These are phyloP conservation scores for Coemansia sp. DNA, from an alignment of 192 early-diverging fungal species.

Conservation along the genomic window DNA sequence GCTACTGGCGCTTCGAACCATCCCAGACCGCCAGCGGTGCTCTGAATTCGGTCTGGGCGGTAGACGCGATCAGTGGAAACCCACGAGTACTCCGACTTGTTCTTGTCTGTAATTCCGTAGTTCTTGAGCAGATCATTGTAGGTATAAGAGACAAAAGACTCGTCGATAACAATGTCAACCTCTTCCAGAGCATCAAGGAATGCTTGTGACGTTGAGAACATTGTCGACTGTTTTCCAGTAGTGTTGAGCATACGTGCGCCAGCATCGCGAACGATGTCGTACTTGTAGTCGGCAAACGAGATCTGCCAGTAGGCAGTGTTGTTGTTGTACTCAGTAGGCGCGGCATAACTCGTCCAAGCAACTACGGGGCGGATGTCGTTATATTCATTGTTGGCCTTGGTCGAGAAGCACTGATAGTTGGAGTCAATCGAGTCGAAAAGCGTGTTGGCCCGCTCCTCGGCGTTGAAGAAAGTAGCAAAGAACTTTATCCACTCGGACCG, in stretches of 20 bases:
- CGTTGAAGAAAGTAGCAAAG: conserved; percentile 52
- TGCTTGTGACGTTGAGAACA: conserved; percentile 35
- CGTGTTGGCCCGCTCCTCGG: conserved; percentile 51
- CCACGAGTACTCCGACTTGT: conserved; percentile 58
- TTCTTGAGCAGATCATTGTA: conserved; percentile 55
- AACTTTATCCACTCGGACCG: conserved; percentile 58
- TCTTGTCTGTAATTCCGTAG: conserved; percentile 53
- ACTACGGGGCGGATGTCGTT: conserved; percentile 52
- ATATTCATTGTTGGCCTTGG: conserved; percentile 45
- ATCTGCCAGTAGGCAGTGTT: conserved; percentile 66
- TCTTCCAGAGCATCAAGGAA: conserved; percentile 56
- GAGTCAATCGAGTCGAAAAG: conserved; percentile 36
- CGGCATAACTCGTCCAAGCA: conserved; percentile 62
- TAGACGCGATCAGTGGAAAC: conserved; percentile 59
- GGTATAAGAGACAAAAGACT: conserved; percentile 55
- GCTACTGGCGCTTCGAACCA: conserved; percentile 69
- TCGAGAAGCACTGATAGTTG: conserved; percentile 48
- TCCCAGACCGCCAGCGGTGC: conserved; percentile 59
- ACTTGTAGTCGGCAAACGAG: conserved; percentile 58
- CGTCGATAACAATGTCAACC: conserved; percentile 70
- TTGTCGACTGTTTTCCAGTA: conserved; percentile 31
- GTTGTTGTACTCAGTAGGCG: conserved; percentile 62
- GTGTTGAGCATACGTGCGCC: conserved; percentile 61
- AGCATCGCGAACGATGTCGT: conserved; percentile 60
- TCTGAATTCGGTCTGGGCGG: conserved; percentile 67